These are phyloP conservation scores for Aspergillus cejpii DNA, from an alignment of 2,329 filamentous ascomycete species.

Conservation along the genomic window DNA sequence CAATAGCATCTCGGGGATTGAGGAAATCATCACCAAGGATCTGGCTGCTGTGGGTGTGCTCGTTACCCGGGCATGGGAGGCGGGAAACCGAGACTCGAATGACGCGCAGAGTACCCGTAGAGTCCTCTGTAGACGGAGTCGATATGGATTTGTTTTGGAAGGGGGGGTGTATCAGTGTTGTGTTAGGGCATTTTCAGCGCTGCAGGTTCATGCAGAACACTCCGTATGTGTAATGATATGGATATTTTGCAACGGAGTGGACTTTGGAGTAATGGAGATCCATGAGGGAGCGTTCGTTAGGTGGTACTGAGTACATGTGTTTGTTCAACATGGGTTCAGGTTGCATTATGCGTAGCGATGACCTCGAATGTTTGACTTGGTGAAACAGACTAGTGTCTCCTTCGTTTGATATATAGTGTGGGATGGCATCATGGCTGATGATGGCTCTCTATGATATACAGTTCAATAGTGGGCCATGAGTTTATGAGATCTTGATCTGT, in stretches of 20 bases:
- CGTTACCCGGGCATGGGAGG: slow-evolving; percentile 20
- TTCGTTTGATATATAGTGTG: not conserved
- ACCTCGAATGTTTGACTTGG: too few species aligned
- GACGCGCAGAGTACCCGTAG: too few species aligned
- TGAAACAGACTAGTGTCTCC: too few species aligned
- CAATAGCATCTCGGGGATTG: slow-evolving; percentile 31
- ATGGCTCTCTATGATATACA: not conserved
- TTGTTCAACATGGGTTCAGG: too few species aligned
- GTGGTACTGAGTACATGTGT: not conserved
- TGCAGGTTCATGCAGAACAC: too few species aligned
- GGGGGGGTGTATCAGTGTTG: too few species aligned
- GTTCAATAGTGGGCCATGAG: not conserved
- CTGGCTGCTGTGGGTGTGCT: slow-evolving; percentile 32
- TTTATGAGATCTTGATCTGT: not conserved
- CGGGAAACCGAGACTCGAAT: slow-evolving; percentile 21
- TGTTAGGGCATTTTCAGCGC: too few species aligned
- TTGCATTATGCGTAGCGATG: too few species aligned
- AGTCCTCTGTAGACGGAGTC: too few species aligned
- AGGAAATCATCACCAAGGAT: slow-evolving; percentile 37
- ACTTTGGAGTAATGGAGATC: too few species aligned
- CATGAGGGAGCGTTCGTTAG: not conserved
- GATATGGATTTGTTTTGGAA: slow-evolving; percentile 17
- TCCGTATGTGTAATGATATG: not conserved
- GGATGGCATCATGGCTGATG: too few species aligned
- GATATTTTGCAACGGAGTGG: too few species aligned